phyloP scores from a whole-genome alignment of 1,139 yeast genomes.

The Schizosaccharomyces versatilis region DNA sequence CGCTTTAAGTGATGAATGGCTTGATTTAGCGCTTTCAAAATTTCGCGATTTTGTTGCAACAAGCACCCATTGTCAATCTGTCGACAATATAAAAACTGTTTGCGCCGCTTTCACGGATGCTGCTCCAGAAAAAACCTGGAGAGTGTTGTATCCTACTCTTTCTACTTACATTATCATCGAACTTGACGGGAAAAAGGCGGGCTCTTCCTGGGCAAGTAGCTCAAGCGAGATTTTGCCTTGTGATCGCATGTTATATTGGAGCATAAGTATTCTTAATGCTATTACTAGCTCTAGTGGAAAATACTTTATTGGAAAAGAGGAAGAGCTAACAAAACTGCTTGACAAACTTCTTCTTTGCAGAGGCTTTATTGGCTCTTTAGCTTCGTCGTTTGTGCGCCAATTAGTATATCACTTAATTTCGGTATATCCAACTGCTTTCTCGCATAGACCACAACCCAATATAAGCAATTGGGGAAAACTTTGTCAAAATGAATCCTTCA shows the following conservation, averaged over 20 bases:
- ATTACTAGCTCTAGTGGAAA: background rate
- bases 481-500: conserved; percentile 21
- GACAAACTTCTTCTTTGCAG: conserved; percentile 21
- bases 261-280: conserved; percentile 14
- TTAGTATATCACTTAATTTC: background rate
- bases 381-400: background rate
- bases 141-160: background rate
- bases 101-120: background rate
- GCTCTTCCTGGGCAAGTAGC: background rate
- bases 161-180: background rate
- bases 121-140: background rate
- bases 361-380: conserved; percentile 15
- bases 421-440: background rate
- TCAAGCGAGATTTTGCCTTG: background rate
- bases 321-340: conserved; percentile 31
- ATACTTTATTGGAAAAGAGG: conserved; percentile 43
- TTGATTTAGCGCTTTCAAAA: background rate
- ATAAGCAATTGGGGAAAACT: conserved; percentile 19
- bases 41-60: background rate
- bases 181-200: background rate
- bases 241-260: conserved; percentile 19
- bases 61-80: background rate
- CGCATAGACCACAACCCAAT: background rate
- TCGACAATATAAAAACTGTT: background rate
- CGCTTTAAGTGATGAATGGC: background rate